A percentile compares a stretch with the other conserved stretches of the same genome.
These are phyloP conservation scores for Cladosporium sp. DNA, from an alignment of 2,329 filamentous ascomycete genomes.

Conservation along the genomic window DNA sequence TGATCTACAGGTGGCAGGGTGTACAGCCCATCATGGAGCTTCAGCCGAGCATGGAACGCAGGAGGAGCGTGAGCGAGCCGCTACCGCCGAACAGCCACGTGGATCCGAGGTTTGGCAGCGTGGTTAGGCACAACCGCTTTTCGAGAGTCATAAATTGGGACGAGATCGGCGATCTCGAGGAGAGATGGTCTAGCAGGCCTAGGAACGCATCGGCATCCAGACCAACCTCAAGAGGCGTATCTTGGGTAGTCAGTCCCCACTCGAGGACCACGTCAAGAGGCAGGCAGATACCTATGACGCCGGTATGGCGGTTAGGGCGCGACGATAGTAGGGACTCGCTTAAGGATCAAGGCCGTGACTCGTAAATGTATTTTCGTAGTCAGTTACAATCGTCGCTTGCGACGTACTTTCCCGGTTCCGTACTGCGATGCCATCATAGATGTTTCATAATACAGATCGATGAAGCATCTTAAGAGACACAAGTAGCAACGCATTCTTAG, in stretches of 20 bases:
- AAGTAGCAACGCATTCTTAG: no score
- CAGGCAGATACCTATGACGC: neutral
- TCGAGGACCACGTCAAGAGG: constrained; percentile 1
- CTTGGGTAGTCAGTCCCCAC: neutral
- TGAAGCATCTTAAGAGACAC: no score
- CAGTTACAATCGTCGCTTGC: no score
- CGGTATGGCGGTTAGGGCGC: neutral
- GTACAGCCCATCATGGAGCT: constrained; percentile 9
- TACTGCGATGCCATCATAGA: no score
- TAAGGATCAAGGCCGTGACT: neutral
- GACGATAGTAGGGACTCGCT: neutral
- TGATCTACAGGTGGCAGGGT: constrained; percentile 7
- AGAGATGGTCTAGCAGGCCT: neutral
- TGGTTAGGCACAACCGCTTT: constrained; percentile 13
- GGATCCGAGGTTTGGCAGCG: constrained; percentile 1
- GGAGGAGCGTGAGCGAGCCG: constrained; percentile 6
- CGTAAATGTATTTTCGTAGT: no score
- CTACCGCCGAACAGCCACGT: constrained; percentile 10
- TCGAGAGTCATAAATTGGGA: constrained; percentile 5
- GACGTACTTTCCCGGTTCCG: no score
- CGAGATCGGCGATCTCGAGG: neutral
- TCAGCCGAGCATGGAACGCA: constrained; percentile 1
- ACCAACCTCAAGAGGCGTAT: neutral
- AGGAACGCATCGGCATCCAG: neutral
- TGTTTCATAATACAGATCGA: no score